Percentiles rank a stretch among this genome's conserved stretches.
Evolutionary conservation across 768 basidiomycete species (phyloP).

Genomic region (Pleurotus tuoliensis): DNA sequence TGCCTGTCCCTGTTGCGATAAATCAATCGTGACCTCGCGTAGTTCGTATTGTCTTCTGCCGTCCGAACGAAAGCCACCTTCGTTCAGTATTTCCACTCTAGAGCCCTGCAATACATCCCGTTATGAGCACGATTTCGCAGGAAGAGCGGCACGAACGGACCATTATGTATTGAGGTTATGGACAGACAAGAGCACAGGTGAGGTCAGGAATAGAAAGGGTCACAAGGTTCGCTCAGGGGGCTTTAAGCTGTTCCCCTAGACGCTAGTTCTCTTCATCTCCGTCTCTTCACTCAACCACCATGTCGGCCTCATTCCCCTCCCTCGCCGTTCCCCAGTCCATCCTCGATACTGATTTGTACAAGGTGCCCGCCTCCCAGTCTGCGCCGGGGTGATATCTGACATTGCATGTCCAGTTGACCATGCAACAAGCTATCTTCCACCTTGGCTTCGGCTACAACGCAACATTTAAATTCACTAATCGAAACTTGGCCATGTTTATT

Average conservation of each 20-base stretch:
- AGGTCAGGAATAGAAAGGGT: not conserved
- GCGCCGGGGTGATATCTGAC: not conserved
- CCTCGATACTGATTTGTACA: slow-evolving; percentile 94
- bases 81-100: slow-evolving; percentile 74
- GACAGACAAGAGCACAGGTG: too few relatives aligned
- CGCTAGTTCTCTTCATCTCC: not conserved
- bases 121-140: not conserved
- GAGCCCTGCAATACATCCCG: slow-evolving; percentile 30
- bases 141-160: slow-evolving; percentile 15
- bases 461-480: slow-evolving; percentile 79
- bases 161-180: slow-evolving; percentile 12
- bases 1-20: slow-evolving; percentile 68
- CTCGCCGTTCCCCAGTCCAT: slow-evolving; percentile 41
- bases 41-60: slow-evolving; percentile 91
- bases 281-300: slow-evolving; percentile 2
- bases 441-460: slow-evolving; percentile 73
- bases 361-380: slow-evolving; percentile 42
- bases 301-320: slow-evolving; percentile 2
- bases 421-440: slow-evolving; percentile 88
- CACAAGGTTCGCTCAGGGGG: not conserved
- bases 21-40: slow-evolving; percentile 74
- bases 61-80: slow-evolving; percentile 87
- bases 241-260: not conserved
- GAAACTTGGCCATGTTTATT: slow-evolving; percentile 62
- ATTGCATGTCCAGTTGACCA: slow-evolving; percentile 61